A percentile compares a stretch with the other conserved stretches of the same genome.
phyloP scores from a whole-genome alignment of 768 basidiomycete species.

The Lepiota venenata region DNA sequence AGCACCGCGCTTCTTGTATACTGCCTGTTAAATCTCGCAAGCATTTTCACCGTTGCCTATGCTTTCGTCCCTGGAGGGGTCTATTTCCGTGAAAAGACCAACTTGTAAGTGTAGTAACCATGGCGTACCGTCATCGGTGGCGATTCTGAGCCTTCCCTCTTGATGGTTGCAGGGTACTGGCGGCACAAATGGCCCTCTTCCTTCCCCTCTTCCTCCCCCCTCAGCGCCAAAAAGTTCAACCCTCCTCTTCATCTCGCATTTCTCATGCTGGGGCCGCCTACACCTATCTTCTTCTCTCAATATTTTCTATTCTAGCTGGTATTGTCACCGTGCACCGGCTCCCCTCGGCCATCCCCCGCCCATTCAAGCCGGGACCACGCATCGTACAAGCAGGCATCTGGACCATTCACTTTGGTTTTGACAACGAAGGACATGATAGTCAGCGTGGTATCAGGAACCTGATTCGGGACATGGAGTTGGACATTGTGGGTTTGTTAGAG shows the following conservation, averaged over 20 bases:
- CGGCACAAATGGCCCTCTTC: slow-evolving; percentile 44
- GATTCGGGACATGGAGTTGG: slow-evolving; percentile 77
- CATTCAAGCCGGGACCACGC: slow-evolving; percentile 61
- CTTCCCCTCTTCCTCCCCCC: slow-evolving; percentile 35
- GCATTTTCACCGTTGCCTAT: slow-evolving; percentile 85
- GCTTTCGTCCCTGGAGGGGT: slow-evolving; percentile 84
- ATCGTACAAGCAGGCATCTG: slow-evolving; percentile 84
- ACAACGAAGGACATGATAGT: slow-evolving; percentile 73
- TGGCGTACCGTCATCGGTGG: neutral
- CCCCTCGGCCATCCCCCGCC: slow-evolving; percentile 45
- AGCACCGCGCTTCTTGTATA: slow-evolving; percentile 58
- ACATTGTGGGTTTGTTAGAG: slow-evolving; percentile 82
- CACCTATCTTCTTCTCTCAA: slow-evolving; percentile 30
- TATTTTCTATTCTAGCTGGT: slow-evolving; percentile 45
- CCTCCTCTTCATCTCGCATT: neutral
- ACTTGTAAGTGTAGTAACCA: slow-evolving; percentile 45
- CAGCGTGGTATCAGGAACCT: slow-evolving; percentile 61
- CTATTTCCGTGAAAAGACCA: slow-evolving; percentile 74
- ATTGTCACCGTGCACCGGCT: slow-evolving; percentile 51
- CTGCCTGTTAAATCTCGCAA: slow-evolving; percentile 60
- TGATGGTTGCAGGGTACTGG: slow-evolving; percentile 41
- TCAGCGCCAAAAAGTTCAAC: neutral
- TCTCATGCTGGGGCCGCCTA: slow-evolving; percentile 18
- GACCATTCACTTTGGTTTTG: slow-evolving; percentile 88
- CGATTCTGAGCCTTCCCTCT: slow-evolving; percentile 2